phyloP scores from a whole-genome alignment of 768 basidiomycete genomes.

The Sarcomyxa edulis region DNA sequence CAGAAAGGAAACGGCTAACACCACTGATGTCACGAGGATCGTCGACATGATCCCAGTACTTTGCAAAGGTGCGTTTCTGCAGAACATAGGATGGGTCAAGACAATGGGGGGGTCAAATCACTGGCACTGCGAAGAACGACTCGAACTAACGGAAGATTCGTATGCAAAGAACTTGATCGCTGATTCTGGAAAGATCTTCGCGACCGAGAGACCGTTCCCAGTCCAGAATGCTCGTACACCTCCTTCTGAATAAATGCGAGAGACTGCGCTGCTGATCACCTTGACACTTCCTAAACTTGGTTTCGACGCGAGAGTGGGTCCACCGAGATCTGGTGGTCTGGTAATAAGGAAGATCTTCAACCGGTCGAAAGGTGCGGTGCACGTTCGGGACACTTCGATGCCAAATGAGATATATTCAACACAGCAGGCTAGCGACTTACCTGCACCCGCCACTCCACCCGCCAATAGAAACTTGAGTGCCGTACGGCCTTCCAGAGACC shows the following conservation, averaged over 20 bases:
- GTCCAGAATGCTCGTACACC: conserved; percentile 94
- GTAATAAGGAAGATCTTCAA: conserved; percentile 97
- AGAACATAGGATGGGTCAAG: conserved; percentile 6
- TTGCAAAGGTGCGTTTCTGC: conserved; percentile 92
- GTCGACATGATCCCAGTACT: conserved; percentile 86
- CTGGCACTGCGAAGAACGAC: conserved; percentile 6
- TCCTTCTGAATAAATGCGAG: conserved; percentile 83
- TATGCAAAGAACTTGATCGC: conserved; percentile 98
- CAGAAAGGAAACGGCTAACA: conserved; percentile 88
- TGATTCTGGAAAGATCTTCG: conserved; percentile 96
- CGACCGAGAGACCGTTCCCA: conserved; percentile 90
- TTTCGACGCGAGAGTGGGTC: conserved; percentile 36
- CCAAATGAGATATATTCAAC: conserved; percentile 2
- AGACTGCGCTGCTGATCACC: conserved; percentile 67
- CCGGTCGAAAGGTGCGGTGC: conserved; percentile 96
- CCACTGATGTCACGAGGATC: conserved; percentile 88
- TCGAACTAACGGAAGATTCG: conserved; percentile 75
- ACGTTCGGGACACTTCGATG: conserved; percentile 94
- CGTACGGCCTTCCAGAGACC: conserved; percentile 60
- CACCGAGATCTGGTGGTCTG: conserved; percentile 68
- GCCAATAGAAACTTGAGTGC: conserved; percentile 89
- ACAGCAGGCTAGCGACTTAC: conserved; percentile 37
- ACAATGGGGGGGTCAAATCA: conserved; percentile 8
- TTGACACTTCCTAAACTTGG: conserved; percentile 48
- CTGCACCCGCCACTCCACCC: conserved; percentile 91